Evolutionary conservation across 805 yeast genomes (phyloP), one percentile per base, ranked within the genome.

Genomic region (Lipomyces orientalis): DNA sequence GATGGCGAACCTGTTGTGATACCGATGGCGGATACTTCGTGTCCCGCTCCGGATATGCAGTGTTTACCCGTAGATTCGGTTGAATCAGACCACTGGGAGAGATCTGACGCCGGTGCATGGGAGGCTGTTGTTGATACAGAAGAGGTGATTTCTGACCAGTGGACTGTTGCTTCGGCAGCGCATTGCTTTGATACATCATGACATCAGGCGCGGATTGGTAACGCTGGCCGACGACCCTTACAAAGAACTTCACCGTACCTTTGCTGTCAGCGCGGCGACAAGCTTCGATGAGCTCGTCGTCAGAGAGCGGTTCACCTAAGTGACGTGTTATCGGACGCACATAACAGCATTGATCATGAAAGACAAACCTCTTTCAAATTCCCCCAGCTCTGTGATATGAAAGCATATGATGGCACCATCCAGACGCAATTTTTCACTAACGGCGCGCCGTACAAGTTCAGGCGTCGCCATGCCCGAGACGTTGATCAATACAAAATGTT

Each of bases 361-460:
- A 25, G 7, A 34, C 34, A 59, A 31, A 66, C 67, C 70, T 34
- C 29, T 59, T 46, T 70, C 70, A 2, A 54, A 7, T 51, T 65
- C 73, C 16, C 72, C 71, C 22, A 69, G 54, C 34, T 69, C 72
- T 14, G 65, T 65, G 8, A 43, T 33, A 34, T 49, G 59, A 25
- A 67, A 35, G 12, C 39, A 51, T 22, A 35, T 31, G 5, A 29
- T 74, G 2, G 77, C 69, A 3, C 75, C 73, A 10, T 71, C 76
- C 75, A 57, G 66, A 71, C 54, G 77, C 74, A 19, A 75, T 67
- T 29, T 74, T 73, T 25, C 81, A 79, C 2, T 75, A 73, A 29
- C 82, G 81, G 60, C 39, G 12, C 35, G 46, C 19, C 87, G 80
- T 25, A 87, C 86, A 75, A 87, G 86, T 62, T 91, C 97, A 0